These are phyloP conservation scores for Xeromyces bisporus DNA, from an alignment of 495 filamentous ascomycete genomes.

Conservation along the genomic window DNA sequence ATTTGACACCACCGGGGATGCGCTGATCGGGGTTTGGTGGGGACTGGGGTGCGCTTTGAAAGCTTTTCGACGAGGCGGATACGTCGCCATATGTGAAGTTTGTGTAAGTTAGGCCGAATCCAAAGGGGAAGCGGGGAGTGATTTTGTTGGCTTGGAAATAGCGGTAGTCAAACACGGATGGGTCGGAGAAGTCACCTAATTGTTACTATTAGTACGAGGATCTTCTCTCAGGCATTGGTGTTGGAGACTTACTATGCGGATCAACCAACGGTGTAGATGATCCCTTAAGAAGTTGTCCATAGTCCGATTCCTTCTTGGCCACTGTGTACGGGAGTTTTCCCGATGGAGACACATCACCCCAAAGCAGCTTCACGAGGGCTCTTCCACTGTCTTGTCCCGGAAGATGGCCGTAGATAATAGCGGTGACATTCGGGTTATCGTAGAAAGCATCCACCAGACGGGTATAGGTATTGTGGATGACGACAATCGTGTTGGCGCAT, in stretches of 20 bases:
- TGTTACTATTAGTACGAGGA: no score
- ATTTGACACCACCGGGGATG: conserved; percentile 37
- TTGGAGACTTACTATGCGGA: conserved; percentile 37
- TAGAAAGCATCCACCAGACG: conserved; percentile 27
- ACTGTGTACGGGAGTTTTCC: conserved; percentile 67
- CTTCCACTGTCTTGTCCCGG: conserved; percentile 73
- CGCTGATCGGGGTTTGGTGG: conserved; percentile 10
- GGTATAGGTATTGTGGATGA: conserved; percentile 28
- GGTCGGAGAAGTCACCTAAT: conserved; percentile 45
- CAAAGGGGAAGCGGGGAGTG: conserved; percentile 45
- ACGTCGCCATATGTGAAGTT: conserved; percentile 36
- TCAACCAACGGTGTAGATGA: conserved; percentile 25
- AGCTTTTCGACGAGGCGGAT: conserved; percentile 1
- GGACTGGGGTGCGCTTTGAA: not conserved
- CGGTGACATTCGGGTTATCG: conserved; percentile 45
- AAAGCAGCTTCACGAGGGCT: conserved; percentile 54
- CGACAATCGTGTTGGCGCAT: conserved; percentile 39
- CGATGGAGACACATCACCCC: conserved; percentile 53
- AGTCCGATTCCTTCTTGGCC: conserved; percentile 49
- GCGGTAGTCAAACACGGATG: conserved; percentile 49
- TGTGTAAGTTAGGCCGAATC: conserved; percentile 51
- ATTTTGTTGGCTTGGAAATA: conserved; percentile 43
- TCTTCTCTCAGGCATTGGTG: no score
- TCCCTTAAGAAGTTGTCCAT: conserved; percentile 26
- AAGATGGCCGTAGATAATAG: conserved; percentile 56